phyloP scores from a whole-genome alignment of 1,284 basidiomycete species.

The Boletus smithii region DNA sequence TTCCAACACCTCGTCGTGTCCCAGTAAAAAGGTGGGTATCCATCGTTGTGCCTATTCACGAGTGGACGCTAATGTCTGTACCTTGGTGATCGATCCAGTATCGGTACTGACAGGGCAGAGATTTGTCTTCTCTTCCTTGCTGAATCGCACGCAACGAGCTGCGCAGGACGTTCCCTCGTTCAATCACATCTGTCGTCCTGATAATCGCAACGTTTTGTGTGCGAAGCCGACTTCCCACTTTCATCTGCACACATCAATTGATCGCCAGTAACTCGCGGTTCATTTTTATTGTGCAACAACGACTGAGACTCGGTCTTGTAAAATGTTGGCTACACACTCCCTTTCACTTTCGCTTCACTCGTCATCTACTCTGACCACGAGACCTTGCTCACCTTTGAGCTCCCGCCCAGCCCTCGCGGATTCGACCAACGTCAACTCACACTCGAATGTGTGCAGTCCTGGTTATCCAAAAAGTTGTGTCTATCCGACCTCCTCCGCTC shows the following conservation, averaged over 20 bases:
- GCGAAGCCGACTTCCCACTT: constrained; percentile 6
- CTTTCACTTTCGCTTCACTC: constrained; percentile 5
- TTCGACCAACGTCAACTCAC: constrained; percentile 22
- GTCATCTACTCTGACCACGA: not conserved
- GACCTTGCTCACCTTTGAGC: not conserved
- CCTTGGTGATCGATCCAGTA: not conserved
- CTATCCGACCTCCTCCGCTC: constrained; percentile 21
- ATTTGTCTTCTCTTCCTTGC: constrained; percentile 6
- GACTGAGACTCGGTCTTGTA: constrained; percentile 3
- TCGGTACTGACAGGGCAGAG: not conserved
- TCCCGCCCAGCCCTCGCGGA: constrained; percentile 23
- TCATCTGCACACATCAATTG: constrained; percentile 9
- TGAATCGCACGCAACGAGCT: constrained; percentile 18
- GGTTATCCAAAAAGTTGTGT: constrained; percentile 11
- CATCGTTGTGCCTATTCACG: not conserved
- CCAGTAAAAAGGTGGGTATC: constrained; percentile 24
- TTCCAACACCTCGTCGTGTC: constrained; percentile 24
- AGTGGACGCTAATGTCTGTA: not conserved
- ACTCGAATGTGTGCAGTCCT: constrained; percentile 4
- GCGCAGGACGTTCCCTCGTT: constrained; percentile 31
- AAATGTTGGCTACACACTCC: constrained; percentile 22
- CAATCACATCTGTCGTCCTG: constrained; percentile 17
- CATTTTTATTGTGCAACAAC: constrained; percentile 11
- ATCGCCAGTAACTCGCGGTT: constrained; percentile 10
- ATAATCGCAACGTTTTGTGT: constrained; percentile 25